Conservation (phyloP, 257 asterid species). For the Agastache rugosa region DNA sequence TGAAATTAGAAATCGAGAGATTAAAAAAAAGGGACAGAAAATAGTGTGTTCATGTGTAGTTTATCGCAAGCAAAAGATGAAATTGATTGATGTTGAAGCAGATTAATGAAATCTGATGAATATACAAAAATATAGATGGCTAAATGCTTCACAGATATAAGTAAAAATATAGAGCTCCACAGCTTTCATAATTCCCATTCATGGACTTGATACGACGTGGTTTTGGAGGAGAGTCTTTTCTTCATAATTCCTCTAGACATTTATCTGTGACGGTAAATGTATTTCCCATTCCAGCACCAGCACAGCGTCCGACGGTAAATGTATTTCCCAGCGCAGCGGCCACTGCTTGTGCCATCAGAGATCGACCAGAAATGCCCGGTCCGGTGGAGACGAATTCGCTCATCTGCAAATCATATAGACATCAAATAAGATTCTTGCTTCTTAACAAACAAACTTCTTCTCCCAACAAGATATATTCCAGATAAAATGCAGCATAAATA, state of each 20-base stretch:
- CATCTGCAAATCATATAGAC: conserved; percentile 22
- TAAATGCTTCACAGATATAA: not conserved
- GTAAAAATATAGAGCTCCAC: not conserved
- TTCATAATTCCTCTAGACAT: conserved; percentile 1
- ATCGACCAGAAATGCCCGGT: not conserved
- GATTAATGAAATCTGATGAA: not conserved
- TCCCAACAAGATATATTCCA: not conserved
- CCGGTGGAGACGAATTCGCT: conserved; percentile 7
- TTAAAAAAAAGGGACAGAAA: not conserved
- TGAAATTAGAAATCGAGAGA: no score
- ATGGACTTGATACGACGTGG: not conserved
- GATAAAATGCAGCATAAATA: not conserved
- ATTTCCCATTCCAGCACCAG: not conserved
- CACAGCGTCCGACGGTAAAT: not conserved
- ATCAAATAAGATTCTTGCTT: not conserved
- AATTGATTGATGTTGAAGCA: not conserved
- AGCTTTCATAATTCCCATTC: conserved; percentile 2
- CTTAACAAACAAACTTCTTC: not conserved
- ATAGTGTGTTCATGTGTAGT: not conserved
- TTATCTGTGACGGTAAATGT: not conserved
- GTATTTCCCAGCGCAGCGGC: not conserved
- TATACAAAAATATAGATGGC: no score
- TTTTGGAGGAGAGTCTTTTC: not conserved
- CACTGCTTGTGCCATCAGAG: not conserved
- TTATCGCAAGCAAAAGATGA: not conserved